Percentiles rank a stretch among this genome's conserved stretches.
These are phyloP conservation scores for Mucor piriformis DNA, from an alignment of 371 early-diverging fungal species.

Conservation along the genomic window DNA sequence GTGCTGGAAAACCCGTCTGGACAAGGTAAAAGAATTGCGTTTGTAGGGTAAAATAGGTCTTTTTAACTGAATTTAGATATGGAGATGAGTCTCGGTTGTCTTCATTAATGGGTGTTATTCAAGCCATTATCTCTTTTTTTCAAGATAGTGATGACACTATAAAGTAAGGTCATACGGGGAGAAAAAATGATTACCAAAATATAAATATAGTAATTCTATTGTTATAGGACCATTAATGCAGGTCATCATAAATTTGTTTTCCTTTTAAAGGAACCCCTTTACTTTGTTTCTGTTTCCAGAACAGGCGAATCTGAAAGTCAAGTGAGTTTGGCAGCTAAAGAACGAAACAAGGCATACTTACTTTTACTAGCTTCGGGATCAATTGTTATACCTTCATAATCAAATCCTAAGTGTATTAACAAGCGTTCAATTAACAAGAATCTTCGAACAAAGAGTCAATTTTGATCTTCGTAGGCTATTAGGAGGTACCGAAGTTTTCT, in stretches of 20 bases:
- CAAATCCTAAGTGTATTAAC: constrained; percentile 90
- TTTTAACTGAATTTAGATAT: constrained; percentile 59
- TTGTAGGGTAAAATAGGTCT: too few species aligned
- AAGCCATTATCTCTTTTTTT: constrained; percentile 89
- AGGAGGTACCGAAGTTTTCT: constrained; percentile 84
- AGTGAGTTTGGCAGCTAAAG: constrained; percentile 37
- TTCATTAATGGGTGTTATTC: constrained; percentile 88
- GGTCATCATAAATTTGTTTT: constrained; percentile 86
- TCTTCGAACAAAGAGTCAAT: constrained; percentile 86
- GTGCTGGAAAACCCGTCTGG: constrained; percentile 90
- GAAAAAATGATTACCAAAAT: neutral
- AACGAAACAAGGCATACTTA: neutral
- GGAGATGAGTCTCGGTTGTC: constrained; percentile 91
- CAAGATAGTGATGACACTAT: constrained; percentile 81
- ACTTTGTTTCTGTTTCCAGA: constrained; percentile 80
- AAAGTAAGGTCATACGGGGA: constrained; percentile 40
- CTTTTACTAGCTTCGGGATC: constrained; percentile 68
- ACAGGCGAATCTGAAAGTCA: constrained; percentile 83
- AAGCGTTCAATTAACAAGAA: constrained; percentile 75
- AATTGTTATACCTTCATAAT: constrained; percentile 80
- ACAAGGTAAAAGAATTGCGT: constrained; percentile 68
- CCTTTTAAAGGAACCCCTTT: constrained; percentile 78
- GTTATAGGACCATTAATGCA: constrained; percentile 69
- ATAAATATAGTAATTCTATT: neutral
- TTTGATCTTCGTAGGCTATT: constrained; percentile 88